Conservation (phyloP, 257 asterid species). For the Salvia hispanica region DNA sequence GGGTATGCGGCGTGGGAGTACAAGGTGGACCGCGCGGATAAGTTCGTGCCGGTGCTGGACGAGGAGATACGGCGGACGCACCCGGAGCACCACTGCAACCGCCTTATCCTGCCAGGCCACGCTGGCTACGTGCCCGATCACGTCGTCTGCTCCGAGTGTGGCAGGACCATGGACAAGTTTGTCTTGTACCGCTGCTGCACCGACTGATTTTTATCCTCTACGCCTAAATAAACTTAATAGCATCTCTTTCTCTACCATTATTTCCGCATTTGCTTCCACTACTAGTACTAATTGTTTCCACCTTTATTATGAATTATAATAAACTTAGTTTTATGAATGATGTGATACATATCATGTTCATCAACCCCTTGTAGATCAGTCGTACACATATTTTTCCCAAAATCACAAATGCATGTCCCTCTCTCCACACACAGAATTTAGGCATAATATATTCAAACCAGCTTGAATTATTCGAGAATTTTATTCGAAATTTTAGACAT, state of each 20-base stretch:
- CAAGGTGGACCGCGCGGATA: slow-evolving; percentile 47
- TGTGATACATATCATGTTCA: no score
- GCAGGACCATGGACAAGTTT: slow-evolving; percentile 72
- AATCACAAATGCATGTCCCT: no score
- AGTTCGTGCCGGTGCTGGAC: slow-evolving; percentile 52
- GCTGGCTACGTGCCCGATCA: slow-evolving; percentile 61
- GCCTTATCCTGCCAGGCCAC: slow-evolving; percentile 65
- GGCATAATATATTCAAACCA: no score
- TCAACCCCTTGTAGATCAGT: no score
- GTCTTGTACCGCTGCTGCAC: slow-evolving; percentile 81
- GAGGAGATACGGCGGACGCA: slow-evolving; percentile 42
- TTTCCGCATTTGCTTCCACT: no score
- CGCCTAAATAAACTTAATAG: not conserved
- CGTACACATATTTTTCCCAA: no score
- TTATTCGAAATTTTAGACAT: no score
- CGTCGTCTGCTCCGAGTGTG: slow-evolving; percentile 73
- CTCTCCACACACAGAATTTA: no score
- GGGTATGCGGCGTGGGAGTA: slow-evolving; percentile 44
- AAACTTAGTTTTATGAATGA: no score
- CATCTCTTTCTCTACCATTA: not conserved
- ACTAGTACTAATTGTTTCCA: no score
- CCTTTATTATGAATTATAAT: no score
- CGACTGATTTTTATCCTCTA: slow-evolving; percentile 34
- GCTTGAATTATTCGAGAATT: no score
- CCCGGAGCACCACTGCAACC: slow-evolving; percentile 71